Base-by-base conservation (phyloP, 345 rosid species). In the Xanthoceras sorbifolium region DNA sequence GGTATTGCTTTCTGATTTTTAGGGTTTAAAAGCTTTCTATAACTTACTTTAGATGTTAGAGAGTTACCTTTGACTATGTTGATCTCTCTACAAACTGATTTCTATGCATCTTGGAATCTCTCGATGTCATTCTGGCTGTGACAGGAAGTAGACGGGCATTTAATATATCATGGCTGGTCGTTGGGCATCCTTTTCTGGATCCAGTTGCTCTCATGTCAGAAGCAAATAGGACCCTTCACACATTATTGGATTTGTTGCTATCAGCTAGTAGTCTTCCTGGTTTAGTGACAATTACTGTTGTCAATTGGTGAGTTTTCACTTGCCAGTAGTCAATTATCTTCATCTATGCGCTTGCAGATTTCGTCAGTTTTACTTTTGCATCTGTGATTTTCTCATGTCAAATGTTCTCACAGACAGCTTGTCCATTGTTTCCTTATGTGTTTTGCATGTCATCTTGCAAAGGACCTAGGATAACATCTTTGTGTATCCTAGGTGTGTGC, bases 231-330 rank as follows among this genome's bases (percentile, higher is more conserved):
- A 86, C 84, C 60, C 78, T 93, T 64, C 86, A 64, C 69, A 77
- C 82, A 79, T 79, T 93, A 64, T 71, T 91, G 81, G 89, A 93
- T 78, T 81, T 91, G 81, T 80, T 94, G 81, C 86, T 77, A 79
- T 82, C 93, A 54, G 83, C 93, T 63, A 64, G 81, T 69, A 87
- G 83, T 79, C 88, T 87, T 67, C 92, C 94, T 54, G 97, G 96
- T 70, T 79, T 86, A 81, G 66, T 95, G 85, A 86, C 85, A 66
- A 87, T 93, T 77, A 64, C 92, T 26, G 76, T 89, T 81, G 80
- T 95, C 73, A 86, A 87, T 88, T 89, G 99, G 99, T 95, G 94
- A 87, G 98, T 84, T 79, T 80, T 76, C 80, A 76, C 55, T 70
- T 79, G 29, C 78, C 40, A 62, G 48, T 78, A 44, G 59, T 46